A percentile compares a stretch with the other conserved stretches of the same genome.
Conservation (phyloP, 805 yeast species). For the Wickerhamiella spandovensis region DNA sequence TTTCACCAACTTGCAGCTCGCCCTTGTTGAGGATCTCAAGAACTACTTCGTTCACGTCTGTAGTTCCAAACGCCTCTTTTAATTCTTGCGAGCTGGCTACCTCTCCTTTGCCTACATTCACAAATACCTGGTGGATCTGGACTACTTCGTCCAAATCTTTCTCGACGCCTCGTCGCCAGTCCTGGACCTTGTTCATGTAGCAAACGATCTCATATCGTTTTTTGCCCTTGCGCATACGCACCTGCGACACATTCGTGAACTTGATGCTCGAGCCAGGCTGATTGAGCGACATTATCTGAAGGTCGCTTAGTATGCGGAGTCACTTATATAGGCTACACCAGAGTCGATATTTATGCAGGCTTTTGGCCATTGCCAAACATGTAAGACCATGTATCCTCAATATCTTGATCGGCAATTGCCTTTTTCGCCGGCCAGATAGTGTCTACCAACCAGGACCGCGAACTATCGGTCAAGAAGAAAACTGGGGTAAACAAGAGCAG, state of each 20-base stretch:
- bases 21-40: conserved; percentile 78
- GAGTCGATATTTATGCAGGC: conserved; percentile 3
- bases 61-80: conserved; percentile 55
- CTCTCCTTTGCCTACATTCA: conserved; percentile 87
- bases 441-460: neutral
- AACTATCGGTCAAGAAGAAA: neutral
- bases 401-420: neutral
- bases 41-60: conserved; percentile 62
- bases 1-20: conserved; percentile 87
- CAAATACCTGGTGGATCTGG: conserved; percentile 89
- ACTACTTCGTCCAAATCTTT: conserved; percentile 91
- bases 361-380: neutral
- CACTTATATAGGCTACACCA: neutral
- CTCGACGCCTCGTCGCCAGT: conserved; percentile 77
- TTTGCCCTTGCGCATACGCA: conserved; percentile 76
- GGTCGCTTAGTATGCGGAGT: neutral
- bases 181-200: conserved; percentile 93
- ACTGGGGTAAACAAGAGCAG: conserved; percentile 1
- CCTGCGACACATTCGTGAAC: conserved; percentile 87
- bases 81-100: conserved; percentile 84
- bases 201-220: conserved; percentile 92
- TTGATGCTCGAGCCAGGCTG: conserved; percentile 86
- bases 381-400: neutral
- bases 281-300: conserved; percentile 40
- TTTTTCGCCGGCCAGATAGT: neutral